phyloP scores from a whole-genome alignment of 139 green algal species.

The Mychonastes homosphaera region DNA sequence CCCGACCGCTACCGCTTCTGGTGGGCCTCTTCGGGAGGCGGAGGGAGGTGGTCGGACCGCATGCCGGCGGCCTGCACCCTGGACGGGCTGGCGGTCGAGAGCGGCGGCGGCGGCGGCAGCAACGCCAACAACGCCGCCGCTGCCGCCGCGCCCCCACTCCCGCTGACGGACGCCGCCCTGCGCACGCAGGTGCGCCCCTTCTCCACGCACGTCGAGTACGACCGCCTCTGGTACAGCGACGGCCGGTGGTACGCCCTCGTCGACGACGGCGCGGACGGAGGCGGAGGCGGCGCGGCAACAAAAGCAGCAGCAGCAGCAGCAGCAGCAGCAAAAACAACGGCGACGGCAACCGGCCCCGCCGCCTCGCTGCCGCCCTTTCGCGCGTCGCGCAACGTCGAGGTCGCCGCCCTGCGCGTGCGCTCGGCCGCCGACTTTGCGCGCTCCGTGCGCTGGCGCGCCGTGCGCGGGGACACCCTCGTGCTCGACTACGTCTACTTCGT shows the following conservation, averaged over 20 bases:
- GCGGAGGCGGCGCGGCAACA: not conserved
- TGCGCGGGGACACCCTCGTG: constrained; percentile 66
- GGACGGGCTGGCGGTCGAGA: too few relatives aligned
- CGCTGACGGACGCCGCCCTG: constrained; percentile 28
- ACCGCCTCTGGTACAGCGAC: constrained; percentile 64
- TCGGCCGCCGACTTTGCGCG: constrained; percentile 21
- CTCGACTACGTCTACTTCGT: constrained; percentile 82
- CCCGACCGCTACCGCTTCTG: too few relatives aligned
- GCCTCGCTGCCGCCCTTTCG: not conserved
- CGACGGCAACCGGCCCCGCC: not conserved
- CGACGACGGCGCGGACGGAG: constrained; percentile 35
- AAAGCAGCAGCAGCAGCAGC: not conserved
- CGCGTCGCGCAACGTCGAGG: constrained; percentile 11
- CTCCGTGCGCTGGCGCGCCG: constrained; percentile 25
- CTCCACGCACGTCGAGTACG: constrained; percentile 27
- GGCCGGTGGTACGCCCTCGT: constrained; percentile 60
- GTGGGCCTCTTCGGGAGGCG: too few relatives aligned
- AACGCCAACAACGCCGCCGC: too few relatives aligned
- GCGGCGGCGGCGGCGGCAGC: too few relatives aligned
- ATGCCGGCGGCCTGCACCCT: too few relatives aligned
- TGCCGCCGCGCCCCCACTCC: too few relatives aligned
- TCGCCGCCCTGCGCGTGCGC: constrained; percentile 32
- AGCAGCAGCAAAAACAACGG: not conserved
- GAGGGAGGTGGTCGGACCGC: too few relatives aligned
- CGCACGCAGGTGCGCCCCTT: constrained; percentile 46